Conservation (phyloP, 169 alveolate species). For the Cryptosporidium muris region DNA sequence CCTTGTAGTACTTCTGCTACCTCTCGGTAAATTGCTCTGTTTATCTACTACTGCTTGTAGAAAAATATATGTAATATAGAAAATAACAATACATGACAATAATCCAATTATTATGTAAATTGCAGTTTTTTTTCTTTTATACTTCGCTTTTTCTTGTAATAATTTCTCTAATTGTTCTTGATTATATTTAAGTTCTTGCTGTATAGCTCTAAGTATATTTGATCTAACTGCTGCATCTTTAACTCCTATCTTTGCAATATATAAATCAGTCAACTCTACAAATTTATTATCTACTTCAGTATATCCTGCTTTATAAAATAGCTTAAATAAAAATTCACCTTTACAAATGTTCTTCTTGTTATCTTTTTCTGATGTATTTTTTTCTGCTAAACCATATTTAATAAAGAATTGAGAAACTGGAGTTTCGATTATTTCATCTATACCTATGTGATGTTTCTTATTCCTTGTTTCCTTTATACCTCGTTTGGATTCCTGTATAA, state of each 20-base stretch:
- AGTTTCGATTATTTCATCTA: constrained; percentile 24
- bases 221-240: constrained; percentile 12
- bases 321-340: constrained; percentile 48
- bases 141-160: not conserved
- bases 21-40: not conserved
- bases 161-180: constrained; percentile 4
- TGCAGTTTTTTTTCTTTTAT: not conserved
- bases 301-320: constrained; percentile 47
- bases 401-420: constrained; percentile 43
- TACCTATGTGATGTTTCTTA: not conserved
- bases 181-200: not conserved
- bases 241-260: constrained; percentile 44
- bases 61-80: constrained; percentile 21
- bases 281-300: constrained; percentile 28
- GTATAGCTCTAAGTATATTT: not conserved
- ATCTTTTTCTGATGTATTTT: not conserved
- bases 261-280: constrained; percentile 6
- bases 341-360: constrained; percentile 4
- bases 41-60: constrained; percentile 13
- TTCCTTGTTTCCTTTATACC: constrained; percentile 11
- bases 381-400: constrained; percentile 41
- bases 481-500: not conserved
- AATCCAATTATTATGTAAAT: constrained; percentile 14
- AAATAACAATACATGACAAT: constrained; percentile 28
- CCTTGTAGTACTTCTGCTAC: constrained; percentile 2